These are phyloP conservation scores for Vicia sativa DNA, from an alignment of 306 rosid genomes.

Conservation along the genomic window DNA sequence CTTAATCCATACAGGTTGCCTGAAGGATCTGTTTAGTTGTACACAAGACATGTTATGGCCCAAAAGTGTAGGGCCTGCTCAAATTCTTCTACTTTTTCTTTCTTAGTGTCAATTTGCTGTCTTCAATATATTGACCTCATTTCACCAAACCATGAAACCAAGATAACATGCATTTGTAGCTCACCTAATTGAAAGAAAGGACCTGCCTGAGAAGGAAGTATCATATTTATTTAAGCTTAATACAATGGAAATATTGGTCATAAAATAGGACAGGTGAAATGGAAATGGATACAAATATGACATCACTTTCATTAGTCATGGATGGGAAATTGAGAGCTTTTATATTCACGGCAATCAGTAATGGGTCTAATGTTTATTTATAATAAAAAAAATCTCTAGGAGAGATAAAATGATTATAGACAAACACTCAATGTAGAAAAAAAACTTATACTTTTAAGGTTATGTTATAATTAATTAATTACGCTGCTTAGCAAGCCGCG, in stretches of 20 bases:
- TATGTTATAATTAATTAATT: too few species aligned
- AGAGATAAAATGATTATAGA: too few species aligned
- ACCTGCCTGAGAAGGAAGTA: not conserved
- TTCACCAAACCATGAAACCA: conserved; percentile 6
- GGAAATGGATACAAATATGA: not conserved
- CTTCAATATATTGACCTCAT: not conserved
- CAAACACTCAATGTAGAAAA: too few species aligned
- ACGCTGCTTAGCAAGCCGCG: too few species aligned
- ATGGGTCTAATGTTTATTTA: not conserved
- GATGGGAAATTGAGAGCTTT: too few species aligned
- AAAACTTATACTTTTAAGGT: too few species aligned
- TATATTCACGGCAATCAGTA: not conserved
- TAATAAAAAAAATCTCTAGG: too few species aligned
- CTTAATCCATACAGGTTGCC: conserved; percentile 46
- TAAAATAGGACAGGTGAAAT: too few species aligned
- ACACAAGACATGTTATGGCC: conserved; percentile 29
- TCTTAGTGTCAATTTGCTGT: conserved; percentile 11
- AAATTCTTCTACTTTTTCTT: conserved; percentile 36
- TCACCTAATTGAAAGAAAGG: not conserved
- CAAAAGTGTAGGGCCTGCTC: conserved; percentile 28
- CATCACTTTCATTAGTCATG: not conserved
- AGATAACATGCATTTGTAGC: conserved; percentile 15
- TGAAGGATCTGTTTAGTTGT: conserved; percentile 31
- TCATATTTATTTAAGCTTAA: not conserved
- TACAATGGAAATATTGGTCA: not conserved